These are phyloP conservation scores for Entomortierella chlamydospora DNA, from an alignment of 192 early-diverging fungal genomes.

Conservation along the genomic window DNA sequence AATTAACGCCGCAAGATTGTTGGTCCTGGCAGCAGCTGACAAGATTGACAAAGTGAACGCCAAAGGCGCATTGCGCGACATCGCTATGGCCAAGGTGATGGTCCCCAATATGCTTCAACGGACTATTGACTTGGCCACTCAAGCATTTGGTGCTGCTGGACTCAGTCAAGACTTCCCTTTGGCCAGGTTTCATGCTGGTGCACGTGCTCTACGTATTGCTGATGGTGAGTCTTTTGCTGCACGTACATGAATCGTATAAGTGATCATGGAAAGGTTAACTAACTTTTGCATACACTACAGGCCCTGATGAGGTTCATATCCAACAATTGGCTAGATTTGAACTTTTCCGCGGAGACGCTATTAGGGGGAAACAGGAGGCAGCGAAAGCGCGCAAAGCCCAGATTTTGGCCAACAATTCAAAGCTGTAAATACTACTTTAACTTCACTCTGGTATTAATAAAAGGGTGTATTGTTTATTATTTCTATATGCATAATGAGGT, in stretches of 20 bases:
- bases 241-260: too few relatives aligned
- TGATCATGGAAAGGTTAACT: neutral
- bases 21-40: constrained; percentile 93
- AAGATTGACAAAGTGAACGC: constrained; percentile 90
- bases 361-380: constrained; percentile 42
- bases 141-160: constrained; percentile 92
- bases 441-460: too few relatives aligned
- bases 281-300: too few relatives aligned
- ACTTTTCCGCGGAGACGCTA: constrained; percentile 64
- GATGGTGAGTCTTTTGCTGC: constrained; percentile 65
- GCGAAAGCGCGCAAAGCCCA: constrained; percentile 20
- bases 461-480: neutral
- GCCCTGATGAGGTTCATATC: constrained; percentile 91
- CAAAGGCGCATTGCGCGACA: constrained; percentile 92
- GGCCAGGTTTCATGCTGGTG: constrained; percentile 83
- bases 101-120: constrained; percentile 82
- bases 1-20: constrained; percentile 89
- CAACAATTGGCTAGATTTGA: constrained; percentile 86
- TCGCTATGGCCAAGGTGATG: constrained; percentile 97
- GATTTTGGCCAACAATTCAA: constrained; percentile 28
- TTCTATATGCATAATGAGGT: constrained; percentile 3
- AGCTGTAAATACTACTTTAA: constrained; percentile 9
- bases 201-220: constrained; percentile 89
- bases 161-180: constrained; percentile 87
- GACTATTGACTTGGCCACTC: constrained; percentile 93